Evolutionary conservation across 2,329 filamentous ascomycete species (phyloP).

Genomic region (Zymoseptoria crescenta): DNA sequence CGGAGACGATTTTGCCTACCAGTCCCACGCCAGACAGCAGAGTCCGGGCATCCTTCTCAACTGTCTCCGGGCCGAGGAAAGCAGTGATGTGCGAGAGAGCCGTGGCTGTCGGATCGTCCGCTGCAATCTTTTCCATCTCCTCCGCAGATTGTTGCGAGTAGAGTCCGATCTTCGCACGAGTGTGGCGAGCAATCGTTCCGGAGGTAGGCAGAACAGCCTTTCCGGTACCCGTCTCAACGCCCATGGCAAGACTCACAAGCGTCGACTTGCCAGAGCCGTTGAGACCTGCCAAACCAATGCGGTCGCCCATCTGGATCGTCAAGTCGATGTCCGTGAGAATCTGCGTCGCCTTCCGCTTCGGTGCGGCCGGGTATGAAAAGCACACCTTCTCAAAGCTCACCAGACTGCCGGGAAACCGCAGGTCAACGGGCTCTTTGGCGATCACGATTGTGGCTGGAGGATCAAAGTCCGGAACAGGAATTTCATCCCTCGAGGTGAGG

Average conservation of each 20-base stretch:
- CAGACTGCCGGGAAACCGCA: conserved; percentile 54
- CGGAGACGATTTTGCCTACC: conserved; percentile 60
- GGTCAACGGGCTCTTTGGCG: conserved; percentile 33
- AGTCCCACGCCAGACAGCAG: conserved; percentile 63
- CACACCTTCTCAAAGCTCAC: conserved; percentile 62
- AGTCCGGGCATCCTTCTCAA: conserved; percentile 60
- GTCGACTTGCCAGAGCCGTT: conserved; percentile 82
- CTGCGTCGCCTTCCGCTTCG: conserved; percentile 29
- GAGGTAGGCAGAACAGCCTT: conserved; percentile 45
- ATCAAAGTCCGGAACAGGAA: conserved; percentile 60
- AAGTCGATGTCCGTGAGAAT: conserved; percentile 58
- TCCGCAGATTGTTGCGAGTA: conserved; percentile 77
- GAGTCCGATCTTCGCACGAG: conserved; percentile 62
- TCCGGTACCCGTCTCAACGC: conserved; percentile 27
- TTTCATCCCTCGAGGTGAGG: conserved; percentile 51
- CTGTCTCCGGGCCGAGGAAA: conserved; percentile 44
- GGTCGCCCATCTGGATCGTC: conserved; percentile 63
- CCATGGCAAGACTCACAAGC: conserved; percentile 62
- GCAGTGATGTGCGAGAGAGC: conserved; percentile 56
- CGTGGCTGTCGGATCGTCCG: conserved; percentile 48
- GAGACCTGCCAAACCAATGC: conserved; percentile 67
- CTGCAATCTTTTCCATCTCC: conserved; percentile 51
- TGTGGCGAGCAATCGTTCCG: conserved; percentile 58
- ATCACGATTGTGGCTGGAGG: conserved; percentile 51
- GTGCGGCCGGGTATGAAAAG: conserved; percentile 51